phyloP scores from a whole-genome alignment of 805 yeast genomes.

The Jamesozyma jinghongensis region DNA sequence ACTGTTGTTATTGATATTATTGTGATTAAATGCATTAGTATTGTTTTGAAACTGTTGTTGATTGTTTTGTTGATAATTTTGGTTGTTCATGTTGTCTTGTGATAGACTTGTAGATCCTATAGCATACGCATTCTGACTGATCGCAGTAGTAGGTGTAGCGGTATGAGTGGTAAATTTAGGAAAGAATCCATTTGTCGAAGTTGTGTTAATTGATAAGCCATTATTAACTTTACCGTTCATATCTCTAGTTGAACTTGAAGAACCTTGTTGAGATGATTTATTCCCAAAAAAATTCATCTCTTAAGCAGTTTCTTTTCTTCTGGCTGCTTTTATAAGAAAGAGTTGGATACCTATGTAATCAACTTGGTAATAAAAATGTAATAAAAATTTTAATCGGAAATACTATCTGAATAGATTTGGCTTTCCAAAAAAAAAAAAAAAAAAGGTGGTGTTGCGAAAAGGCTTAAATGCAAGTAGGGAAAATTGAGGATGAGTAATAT shows the following conservation, averaged over 20 bases:
- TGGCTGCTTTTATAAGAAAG: background rate
- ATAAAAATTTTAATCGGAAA: too few relatives aligned
- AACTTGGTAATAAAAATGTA: background rate
- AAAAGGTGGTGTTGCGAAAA: background rate
- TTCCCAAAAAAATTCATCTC: conserved; percentile 27
- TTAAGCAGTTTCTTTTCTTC: background rate
- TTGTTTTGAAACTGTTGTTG: background rate
- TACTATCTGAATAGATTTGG: too few relatives aligned
- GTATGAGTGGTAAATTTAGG: conserved; percentile 36
- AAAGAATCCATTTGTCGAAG: conserved; percentile 13
- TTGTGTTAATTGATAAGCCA: conserved; percentile 1
- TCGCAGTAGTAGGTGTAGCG: conserved; percentile 61
- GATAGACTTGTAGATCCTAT: conserved; percentile 54
- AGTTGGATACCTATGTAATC: background rate
- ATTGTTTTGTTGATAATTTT: conserved; percentile 9
- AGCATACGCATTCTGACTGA: conserved; percentile 51
- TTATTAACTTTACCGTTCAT: conserved; percentile 2
- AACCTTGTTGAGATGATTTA: conserved; percentile 3
- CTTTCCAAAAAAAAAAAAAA: background rate
- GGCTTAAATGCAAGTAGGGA: background rate
- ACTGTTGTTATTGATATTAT: conserved; percentile 11
- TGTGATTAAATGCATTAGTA: background rate
- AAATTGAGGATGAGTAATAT: background rate
- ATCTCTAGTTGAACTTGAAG: background rate
- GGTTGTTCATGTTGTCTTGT: background rate